Evolutionary conservation across 1,284 basidiomycete species (phyloP), one percentile per base, ranked within the genome.

Genomic region (Heterobasidion annosum): DNA sequence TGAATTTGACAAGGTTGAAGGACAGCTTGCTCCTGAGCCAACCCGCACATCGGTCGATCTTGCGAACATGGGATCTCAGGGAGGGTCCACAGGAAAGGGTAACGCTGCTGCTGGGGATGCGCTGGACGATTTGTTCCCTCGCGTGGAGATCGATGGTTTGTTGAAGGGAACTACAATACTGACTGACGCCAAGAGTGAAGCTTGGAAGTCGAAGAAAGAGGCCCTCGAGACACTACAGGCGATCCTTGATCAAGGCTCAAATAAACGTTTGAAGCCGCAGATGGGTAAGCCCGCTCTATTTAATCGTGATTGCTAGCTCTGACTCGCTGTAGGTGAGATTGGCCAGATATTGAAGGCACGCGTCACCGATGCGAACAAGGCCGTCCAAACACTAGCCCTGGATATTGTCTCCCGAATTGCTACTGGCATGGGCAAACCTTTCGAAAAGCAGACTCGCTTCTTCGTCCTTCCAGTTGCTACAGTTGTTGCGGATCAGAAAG

Each of bases 191-290:
- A 91, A 91, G 71, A 93, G 84, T 61, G 97, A 98, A 62, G 86
- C 92, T 0, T 99, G 97, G 97, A 99, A 99, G 73, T 85, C 83
- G 6, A 89, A 96, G 71, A 99, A 99, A 69, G 97, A 98, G 65
- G 94, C 91, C 1, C 76, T 99, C 54, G 97, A 99, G 66, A 76
- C 78, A 1, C 71, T 99, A 13, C 89, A 91, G 62, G 83, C 81
- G 0, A 81, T 94, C 53, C 71, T 99, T 44, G 93, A 97, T 63
- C 86, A 93, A 69, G 91, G 91, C 53, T 78, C 83, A 48, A 98
- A 99, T 67, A 93, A 95, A 62, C 85, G 97, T 8, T 68, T 99
- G 55, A 98, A 98, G 68, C 82, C 91, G 9, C 82, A 74, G 35
- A 92, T 99, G 85, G 91, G 92, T 91, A 66, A 62, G 80, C 69